Evolutionary conservation across 2,329 filamentous ascomycete species (phyloP).

Genomic region (Monilinia laxa): DNA sequence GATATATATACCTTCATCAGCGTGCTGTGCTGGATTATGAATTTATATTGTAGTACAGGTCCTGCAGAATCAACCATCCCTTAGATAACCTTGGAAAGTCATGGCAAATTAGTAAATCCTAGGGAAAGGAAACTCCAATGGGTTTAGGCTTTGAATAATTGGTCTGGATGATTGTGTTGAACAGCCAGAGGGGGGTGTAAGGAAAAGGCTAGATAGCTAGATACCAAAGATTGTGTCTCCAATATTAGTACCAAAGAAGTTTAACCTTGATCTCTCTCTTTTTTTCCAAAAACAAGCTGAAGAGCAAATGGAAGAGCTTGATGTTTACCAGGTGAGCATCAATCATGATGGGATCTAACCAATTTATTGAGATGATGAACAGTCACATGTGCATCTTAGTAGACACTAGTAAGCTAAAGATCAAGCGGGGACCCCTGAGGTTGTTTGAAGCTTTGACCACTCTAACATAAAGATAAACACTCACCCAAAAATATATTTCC

Average conservation of each 20-base stretch:
- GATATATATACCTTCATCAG: background rate
- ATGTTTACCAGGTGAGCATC: no score
- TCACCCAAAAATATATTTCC: constrained; percentile 3
- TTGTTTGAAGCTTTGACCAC: constrained; percentile 8
- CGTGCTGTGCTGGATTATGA: background rate
- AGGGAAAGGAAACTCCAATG: background rate
- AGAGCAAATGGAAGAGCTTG: no score
- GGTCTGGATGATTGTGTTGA: background rate
- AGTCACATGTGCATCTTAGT: no score
- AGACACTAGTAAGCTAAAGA: background rate
- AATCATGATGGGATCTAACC: no score
- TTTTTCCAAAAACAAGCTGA: no score
- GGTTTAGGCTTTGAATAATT: background rate
- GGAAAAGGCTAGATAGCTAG: background rate
- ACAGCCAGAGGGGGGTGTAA: background rate
- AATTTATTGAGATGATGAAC: background rate
- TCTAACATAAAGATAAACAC: constrained; percentile 15
- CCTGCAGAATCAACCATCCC: background rate
- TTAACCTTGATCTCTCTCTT: no score
- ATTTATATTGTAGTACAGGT: background rate
- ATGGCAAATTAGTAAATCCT: background rate
- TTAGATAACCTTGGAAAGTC: constrained; percentile 1
- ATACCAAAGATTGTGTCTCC: no score
- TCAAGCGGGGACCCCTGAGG: background rate
- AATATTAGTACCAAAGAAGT: background rate